Evolutionary conservation across 306 rosid species (phyloP).

Genomic region (Crotalaria pallida): DNA sequence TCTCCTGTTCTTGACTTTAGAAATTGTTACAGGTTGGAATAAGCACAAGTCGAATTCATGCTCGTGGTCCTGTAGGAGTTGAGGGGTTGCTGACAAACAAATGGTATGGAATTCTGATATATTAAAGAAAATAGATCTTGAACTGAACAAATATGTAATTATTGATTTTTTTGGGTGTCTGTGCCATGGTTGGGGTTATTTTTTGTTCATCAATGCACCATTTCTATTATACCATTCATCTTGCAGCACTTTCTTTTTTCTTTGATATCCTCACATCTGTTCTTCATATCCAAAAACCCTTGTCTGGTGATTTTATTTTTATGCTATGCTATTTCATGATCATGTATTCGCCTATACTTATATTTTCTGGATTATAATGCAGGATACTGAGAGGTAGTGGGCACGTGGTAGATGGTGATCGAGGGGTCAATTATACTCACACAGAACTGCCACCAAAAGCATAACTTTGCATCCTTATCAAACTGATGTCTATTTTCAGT

Average conservation of each 20-base stretch:
- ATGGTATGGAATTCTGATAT: conserved; percentile 54
- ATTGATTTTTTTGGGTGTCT: neutral
- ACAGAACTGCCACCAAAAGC: conserved; percentile 37
- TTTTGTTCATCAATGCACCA: neutral
- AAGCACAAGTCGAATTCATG: conserved; percentile 75
- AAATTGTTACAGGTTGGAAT: conserved; percentile 64
- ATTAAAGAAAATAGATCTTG: neutral
- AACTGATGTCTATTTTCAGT: conserved; percentile 17
- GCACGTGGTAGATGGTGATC: conserved; percentile 67
- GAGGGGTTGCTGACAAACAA: conserved; percentile 80
- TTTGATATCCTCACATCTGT: neutral
- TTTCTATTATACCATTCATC: neutral
- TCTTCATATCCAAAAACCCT: neutral
- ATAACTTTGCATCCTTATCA: conserved; percentile 5
- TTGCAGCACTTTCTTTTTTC: neutral
- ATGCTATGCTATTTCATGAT: neutral
- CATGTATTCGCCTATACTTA: neutral
- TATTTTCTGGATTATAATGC: conserved; percentile 28
- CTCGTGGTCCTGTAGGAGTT: conserved; percentile 93
- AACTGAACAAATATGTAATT: neutral
- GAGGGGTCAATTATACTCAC: conserved; percentile 50
- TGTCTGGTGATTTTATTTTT: neutral
- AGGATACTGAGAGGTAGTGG: conserved; percentile 86
- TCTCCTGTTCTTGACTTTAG: conserved; percentile 1
- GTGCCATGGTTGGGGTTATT: neutral